phyloP scores from a whole-genome alignment of 108 stramenopile species.

The Bacterosira constricta region DNA sequence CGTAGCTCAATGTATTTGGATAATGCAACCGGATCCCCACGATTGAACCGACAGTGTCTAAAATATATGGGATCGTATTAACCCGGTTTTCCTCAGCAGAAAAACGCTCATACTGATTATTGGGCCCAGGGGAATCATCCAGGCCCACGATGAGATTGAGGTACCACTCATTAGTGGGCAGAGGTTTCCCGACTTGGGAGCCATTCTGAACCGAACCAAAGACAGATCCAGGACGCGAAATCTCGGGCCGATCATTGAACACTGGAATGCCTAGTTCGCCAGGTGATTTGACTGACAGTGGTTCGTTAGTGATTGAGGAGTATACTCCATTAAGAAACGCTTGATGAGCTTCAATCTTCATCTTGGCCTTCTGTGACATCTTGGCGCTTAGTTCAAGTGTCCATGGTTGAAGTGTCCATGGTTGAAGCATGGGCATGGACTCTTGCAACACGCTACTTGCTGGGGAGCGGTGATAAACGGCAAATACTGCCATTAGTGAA shows the following conservation, averaged over 20 bases:
- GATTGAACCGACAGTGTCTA: conserved; percentile 74
- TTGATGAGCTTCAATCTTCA: too few relatives aligned
- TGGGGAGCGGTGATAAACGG: neutral
- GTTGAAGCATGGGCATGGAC: neutral
- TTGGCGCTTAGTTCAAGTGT: neutral
- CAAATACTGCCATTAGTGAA: neutral
- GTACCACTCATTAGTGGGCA: conserved; percentile 88
- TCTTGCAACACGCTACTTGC: neutral
- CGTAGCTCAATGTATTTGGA: conserved; percentile 49
- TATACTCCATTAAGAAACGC: conserved; percentile 17
- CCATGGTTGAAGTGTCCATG: too few relatives aligned
- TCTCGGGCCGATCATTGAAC: conserved; percentile 28
- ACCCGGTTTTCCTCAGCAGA: conserved; percentile 61
- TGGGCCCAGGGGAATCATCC: conserved; percentile 14
- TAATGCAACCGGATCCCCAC: conserved; percentile 71
- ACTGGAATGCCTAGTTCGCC: conserved; percentile 30
- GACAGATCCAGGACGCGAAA: conserved; percentile 32
- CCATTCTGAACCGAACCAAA: conserved; percentile 23
- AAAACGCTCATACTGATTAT: conserved; percentile 44
- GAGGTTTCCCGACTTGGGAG: conserved; percentile 23
- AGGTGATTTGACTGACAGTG: conserved; percentile 28
- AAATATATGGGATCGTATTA: conserved; percentile 75
- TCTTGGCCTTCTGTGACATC: neutral
- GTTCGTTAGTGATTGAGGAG: conserved; percentile 25
- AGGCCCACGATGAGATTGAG: conserved; percentile 69